Evolutionary conservation across 345 rosid species (phyloP), one percentile per base, ranked within the genome.

Genomic region (Noccaea caerulescens): DNA sequence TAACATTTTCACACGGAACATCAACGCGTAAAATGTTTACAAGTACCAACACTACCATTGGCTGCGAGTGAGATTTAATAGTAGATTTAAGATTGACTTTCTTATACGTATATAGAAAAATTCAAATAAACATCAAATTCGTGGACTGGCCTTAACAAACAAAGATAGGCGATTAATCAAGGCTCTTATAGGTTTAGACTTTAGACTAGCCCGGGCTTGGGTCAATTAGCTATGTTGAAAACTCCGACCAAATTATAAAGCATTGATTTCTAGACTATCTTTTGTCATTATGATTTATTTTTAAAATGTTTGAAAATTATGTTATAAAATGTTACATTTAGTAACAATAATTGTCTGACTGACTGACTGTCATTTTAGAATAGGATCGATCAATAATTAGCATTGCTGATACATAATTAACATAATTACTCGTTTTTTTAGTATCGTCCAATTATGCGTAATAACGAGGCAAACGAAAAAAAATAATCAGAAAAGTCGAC

Each of bases 161-260:
- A 53, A 63, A 53, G 62, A 18, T 71, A 2, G 61, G 46, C 14
- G 16, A 71, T 18, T 32, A 20, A 71, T 41, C 61, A 61, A 71
- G 20, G 57, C 54, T 44, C 54, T 63, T 56, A 63, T 56, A 27
- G 37, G 51, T 59, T 59, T 49, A 59, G 66, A 58, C 72, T 18
- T 49, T 49, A 59, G 66, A 58, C 72, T 18, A 68, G 36, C 63
- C 25, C 3, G 1, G 25, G 34, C 43, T 42, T 52, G 9, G 39
- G 37, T 39, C 25, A 27, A 13, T 39, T 16, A n/a, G 12, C 18
- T 20, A 33, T 44, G 63, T 55, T 54, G 34, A 54, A 14, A 54
- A 67, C 43, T 12, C 36, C 20, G 18, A 32, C 46, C 20, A 33
- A 33, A 55, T 46, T 10, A 36, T 23, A 10, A 10, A 50, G 6